Evolutionary conservation across 169 alveolate species (phyloP).

Genomic region (Eimeria necatrix): DNA sequence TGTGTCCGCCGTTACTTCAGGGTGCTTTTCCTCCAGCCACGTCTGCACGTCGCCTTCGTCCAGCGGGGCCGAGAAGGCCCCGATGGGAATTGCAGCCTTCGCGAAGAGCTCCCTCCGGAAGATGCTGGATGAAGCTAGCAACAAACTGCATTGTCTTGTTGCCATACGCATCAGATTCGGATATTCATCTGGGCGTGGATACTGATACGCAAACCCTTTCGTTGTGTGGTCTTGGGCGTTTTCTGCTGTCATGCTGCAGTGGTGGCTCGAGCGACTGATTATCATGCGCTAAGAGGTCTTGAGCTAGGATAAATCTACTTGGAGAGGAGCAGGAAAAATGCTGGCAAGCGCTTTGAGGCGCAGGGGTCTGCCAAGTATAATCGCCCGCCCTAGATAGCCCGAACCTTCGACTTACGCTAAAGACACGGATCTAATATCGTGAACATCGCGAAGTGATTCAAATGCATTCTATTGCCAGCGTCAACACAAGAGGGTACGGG

Average conservation of each 20-base stretch:
- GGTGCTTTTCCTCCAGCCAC: slow-evolving; percentile 59
- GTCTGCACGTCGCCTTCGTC: slow-evolving; percentile 64
- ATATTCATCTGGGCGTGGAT: slow-evolving; percentile 50
- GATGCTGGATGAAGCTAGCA: slow-evolving; percentile 47
- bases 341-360: neutral
- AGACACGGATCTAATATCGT: too few relatives aligned
- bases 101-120: slow-evolving; percentile 42
- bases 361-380: neutral
- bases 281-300: too few relatives aligned
- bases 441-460: too few relatives aligned
- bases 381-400: too few relatives aligned
- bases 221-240: neutral
- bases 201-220: slow-evolving; percentile 27
- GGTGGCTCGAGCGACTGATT: too few relatives aligned
- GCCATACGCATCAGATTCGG: slow-evolving; percentile 57
- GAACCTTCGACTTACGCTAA: too few relatives aligned
- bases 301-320: neutral
- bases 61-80: slow-evolving; percentile 44
- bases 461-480: too few relatives aligned
- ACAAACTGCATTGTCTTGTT: slow-evolving; percentile 53
- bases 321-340: neutral
- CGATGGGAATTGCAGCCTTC: slow-evolving; percentile 53
- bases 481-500: too few relatives aligned
- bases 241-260: too few relatives aligned
- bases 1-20: neutral